Conservation (phyloP, 768 basidiomycete genomes). For the Pleurotus pulmonarius region DNA sequence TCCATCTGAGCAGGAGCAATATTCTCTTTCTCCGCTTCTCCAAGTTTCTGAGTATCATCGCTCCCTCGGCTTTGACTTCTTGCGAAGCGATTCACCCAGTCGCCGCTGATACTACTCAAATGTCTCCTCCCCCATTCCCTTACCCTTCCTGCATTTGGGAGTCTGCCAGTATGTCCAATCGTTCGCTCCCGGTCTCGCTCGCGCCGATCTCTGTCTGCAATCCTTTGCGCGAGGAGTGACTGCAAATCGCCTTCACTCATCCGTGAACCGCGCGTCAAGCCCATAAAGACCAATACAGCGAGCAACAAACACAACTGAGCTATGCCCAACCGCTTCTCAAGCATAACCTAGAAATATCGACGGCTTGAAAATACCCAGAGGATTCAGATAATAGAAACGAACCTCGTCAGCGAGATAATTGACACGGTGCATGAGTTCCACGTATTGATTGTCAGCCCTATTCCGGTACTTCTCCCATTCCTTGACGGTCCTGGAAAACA, state of each 20-base stretch:
- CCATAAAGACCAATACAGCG: constrained; percentile 81
- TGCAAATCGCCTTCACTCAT: constrained; percentile 14
- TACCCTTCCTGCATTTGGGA: constrained; percentile 15
- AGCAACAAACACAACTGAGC: constrained; percentile 84
- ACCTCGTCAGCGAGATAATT: constrained; percentile 83
- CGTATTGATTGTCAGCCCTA: constrained; percentile 67
- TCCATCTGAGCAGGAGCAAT: constrained; percentile 18
- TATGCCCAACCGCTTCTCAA: constrained; percentile 88
- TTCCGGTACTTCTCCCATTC: constrained; percentile 70
- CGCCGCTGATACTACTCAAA: constrained; percentile 49
- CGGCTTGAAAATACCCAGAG: background rate
- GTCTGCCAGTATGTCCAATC: constrained; percentile 24
- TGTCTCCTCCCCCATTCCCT: constrained; percentile 56
- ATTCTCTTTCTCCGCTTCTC: constrained; percentile 21
- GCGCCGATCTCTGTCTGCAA: constrained; percentile 5
- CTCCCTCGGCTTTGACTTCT: constrained; percentile 20
- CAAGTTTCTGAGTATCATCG: constrained; percentile 5
- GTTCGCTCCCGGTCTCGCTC: constrained; percentile 16
- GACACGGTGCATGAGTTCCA: constrained; percentile 63
- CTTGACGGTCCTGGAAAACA: constrained; percentile 55
- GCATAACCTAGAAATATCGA: constrained; percentile 51
- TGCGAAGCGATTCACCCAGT: constrained; percentile 38
- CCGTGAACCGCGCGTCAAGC: constrained; percentile 74
- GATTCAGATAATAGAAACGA: constrained; percentile 2
- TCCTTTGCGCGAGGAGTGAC: constrained; percentile 9